phyloP scores from a whole-genome alignment of 129 eudicot species.

The Cynara cardunculus region DNA sequence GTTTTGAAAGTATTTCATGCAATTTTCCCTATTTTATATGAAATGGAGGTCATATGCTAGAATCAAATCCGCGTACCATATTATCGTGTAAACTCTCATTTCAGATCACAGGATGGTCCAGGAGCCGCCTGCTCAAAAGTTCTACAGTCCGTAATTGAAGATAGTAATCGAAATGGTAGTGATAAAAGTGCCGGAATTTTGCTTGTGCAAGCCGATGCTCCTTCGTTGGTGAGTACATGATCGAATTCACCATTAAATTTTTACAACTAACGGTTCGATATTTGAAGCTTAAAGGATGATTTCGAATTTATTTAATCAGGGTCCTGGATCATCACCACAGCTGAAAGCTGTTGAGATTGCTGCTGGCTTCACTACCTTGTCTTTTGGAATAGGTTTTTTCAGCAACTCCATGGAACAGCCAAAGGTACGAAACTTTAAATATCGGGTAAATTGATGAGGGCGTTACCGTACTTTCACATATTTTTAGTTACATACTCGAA shows the following conservation, averaged over 20 bases:
- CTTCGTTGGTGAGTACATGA: conserved; percentile 35
- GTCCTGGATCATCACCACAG: conserved; percentile 31
- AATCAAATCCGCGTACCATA: not conserved
- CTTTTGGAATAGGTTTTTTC: conserved; percentile 94
- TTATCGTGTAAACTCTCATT: conserved; percentile 11
- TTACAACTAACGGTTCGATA: not conserved
- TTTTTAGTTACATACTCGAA: not conserved
- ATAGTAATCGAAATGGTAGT: conserved; percentile 30
- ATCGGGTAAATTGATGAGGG: not conserved
- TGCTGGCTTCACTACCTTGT: conserved; percentile 68
- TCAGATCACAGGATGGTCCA: conserved; percentile 85
- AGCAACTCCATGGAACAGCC: conserved; percentile 83
- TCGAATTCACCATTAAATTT: not conserved
- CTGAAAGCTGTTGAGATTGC: conserved; percentile 88
- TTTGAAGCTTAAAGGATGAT: conserved; percentile 2
- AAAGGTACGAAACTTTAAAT: conserved; percentile 44
- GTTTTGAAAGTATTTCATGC: not conserved
- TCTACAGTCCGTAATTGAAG: conserved; percentile 36
- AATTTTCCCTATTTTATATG: not conserved
- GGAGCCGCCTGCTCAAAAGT: conserved; percentile 66
- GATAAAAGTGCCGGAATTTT: conserved; percentile 82
- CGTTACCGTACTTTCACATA: not conserved
- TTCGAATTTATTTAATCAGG: conserved; percentile 28
- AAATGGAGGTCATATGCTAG: not conserved
- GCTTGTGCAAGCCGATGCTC: conserved; percentile 81